Conservation (phyloP, 2,329 filamentous ascomycete genomes). For the Scopulariopsis brevicaulis region DNA sequence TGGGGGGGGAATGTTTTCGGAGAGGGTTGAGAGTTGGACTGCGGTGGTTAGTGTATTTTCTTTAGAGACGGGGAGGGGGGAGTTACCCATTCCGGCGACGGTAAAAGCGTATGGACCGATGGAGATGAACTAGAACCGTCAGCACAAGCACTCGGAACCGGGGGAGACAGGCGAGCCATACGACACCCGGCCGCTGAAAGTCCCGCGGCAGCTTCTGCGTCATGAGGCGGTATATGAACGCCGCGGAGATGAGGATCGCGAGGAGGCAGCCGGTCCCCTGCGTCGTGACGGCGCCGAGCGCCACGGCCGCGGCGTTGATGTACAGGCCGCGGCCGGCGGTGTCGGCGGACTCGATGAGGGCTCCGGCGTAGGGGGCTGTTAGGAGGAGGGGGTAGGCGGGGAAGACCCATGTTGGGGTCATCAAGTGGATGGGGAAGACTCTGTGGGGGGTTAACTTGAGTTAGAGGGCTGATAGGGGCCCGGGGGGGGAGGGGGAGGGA, state of each 20-base stretch:
- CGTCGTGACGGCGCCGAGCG: slow-evolving; percentile 34
- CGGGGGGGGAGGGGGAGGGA: background rate
- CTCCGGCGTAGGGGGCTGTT: slow-evolving; percentile 60
- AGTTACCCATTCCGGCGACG: slow-evolving; percentile 28
- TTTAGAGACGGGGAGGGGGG: slow-evolving; percentile 5
- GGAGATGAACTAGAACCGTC: slow-evolving; percentile 50
- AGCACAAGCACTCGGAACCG: slow-evolving; percentile 1
- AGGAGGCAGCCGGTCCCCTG: slow-evolving; percentile 46
- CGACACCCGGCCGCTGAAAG: slow-evolving; percentile 62
- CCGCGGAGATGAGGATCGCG: slow-evolving; percentile 68
- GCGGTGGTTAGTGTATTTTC: background rate
- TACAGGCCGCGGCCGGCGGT: slow-evolving; percentile 11
- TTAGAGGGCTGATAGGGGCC: background rate
- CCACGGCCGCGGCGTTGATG: slow-evolving; percentile 32
- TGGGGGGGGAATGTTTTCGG: slow-evolving; percentile 28
- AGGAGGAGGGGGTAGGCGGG: slow-evolving; percentile 74
- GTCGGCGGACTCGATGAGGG: slow-evolving; percentile 31
- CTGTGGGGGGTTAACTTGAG: slow-evolving; percentile 13
- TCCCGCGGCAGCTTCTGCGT: slow-evolving; percentile 75
- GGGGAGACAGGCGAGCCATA: background rate
- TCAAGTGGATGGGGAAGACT: slow-evolving; percentile 58
- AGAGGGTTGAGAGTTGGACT: slow-evolving; percentile 31
- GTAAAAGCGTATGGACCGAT: slow-evolving; percentile 62
- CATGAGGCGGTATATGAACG: slow-evolving; percentile 80
- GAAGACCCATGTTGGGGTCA: slow-evolving; percentile 86